Base-by-base conservation (phyloP, 805 yeast species). In the Candida easanensis region DNA sequence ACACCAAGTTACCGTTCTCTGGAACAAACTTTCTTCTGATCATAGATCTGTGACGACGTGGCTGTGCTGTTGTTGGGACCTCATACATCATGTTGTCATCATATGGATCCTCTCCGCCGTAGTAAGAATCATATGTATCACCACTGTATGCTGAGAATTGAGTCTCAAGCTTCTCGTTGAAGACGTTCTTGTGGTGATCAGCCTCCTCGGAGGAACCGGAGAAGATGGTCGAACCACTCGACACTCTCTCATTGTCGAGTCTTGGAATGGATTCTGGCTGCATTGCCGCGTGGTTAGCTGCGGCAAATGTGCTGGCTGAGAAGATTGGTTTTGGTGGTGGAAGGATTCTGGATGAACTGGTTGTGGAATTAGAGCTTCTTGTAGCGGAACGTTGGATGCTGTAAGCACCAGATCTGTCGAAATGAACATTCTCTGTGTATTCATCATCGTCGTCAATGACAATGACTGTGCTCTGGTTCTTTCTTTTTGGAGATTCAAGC, bases 1-100 rank as follows among this genome's bases (percentile, higher is more conserved):
- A 72, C 11, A 90, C 88, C 61, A 93, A 76, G 56, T 91, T 80
- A 55, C 97, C 95, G 40, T 82, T 71, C 44, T 82, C 85, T 36
- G 89, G 76, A 57, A 81, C 67, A 61, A 86, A 88, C 54, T 85
- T 84, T 57, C 89, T 84, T 57, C 82, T 77, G 34, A 82, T 74
- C 51, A 77, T 73, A 2, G 86, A 77, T 56, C 82, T 82, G 51
- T 84, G 83, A 55, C 88, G 78, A 39, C 79, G 74, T 9, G 87
- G 86, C 38, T 60, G 65, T 1, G 62, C 60, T 4, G 53, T 41
- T 7, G 43, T 22, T 37, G 65, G 65, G 19, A 64, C 53, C 64
- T 65, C 60, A 37, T 69, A 61, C 74, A 73, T 73, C 50, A 71
- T 65, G 34, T 73, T 67, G 2, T 72, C 69, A 51, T 71, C 79